Evolutionary conservation across 2,329 filamentous ascomycete species (phyloP).

Genomic region (Fusarium marasasianum): DNA sequence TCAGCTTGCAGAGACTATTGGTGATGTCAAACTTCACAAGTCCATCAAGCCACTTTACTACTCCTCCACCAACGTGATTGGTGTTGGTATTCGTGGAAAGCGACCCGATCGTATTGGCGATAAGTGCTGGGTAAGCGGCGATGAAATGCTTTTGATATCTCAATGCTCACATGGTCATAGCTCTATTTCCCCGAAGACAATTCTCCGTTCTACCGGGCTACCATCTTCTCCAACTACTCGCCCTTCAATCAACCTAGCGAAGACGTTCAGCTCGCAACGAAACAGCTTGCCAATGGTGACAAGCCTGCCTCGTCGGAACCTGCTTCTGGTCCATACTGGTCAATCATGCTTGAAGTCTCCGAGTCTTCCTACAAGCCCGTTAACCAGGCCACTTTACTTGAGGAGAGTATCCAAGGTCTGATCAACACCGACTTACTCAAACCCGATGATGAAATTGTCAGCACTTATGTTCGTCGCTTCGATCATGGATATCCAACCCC

Average conservation of each 20-base stretch:
- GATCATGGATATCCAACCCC: constrained; percentile 98
- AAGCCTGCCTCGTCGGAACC: constrained; percentile 77
- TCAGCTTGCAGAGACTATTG: constrained; percentile 84
- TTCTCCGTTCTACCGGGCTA: constrained; percentile 98
- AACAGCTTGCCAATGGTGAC: constrained; percentile 85
- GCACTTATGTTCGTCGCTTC: constrained; percentile 96
- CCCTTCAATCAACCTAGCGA: constrained; percentile 93
- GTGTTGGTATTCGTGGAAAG: constrained; percentile 89
- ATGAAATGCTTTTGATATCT: rapidly evolving
- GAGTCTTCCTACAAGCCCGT: constrained; percentile 96
- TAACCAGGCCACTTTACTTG: constrained; percentile 82
- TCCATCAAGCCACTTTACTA: constrained; percentile 94
- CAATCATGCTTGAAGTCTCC: constrained; percentile 98
- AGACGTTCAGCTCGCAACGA: constrained; percentile 84
- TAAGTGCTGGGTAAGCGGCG: constrained; percentile 82
- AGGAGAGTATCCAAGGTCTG: constrained; percentile 92
- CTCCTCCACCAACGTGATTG: constrained; percentile 96
- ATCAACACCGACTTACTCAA: constrained; percentile 98
- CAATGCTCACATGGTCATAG: rapidly evolving
- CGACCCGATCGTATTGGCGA: constrained; percentile 96
- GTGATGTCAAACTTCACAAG: constrained; percentile 70
- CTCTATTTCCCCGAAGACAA: constrained; percentile 99
- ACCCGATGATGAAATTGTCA: constrained; percentile 91
- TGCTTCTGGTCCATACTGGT: constrained; percentile 92
- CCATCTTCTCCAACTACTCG: constrained; percentile 99